Base-by-base conservation (phyloP, 108 stramenopile species). In the Pseudonitzschia delicatissima region DNA sequence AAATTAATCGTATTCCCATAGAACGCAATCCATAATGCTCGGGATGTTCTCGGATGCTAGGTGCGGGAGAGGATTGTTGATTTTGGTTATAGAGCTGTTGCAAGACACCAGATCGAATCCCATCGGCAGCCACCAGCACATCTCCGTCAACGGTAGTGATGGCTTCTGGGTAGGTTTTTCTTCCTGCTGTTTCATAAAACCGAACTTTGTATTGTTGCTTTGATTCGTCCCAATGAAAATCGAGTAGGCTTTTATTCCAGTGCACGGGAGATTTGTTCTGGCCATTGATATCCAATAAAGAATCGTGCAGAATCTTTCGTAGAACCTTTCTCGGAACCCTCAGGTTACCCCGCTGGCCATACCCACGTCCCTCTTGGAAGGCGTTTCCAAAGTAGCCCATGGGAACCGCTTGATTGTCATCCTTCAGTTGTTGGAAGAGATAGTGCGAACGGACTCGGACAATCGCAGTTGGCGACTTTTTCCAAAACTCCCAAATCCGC, bases 351-450 rank as follows among this genome's bases (percentile, higher is more conserved):
- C 93, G 77, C 65, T 94, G 93, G 9, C 93, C 93, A 39, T 32
- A 53, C 45, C 82, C 90, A 39, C 79, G 40, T 11, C 62, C 7
- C 27, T 49, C 57, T 13, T 33, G 64, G 77, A 94, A 91, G 32
- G 88, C 87, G 73, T 91, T 94, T 15, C 93, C 93, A 80, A 79
- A 91, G 60, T 94, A 94, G 8, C 93, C 90, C 67, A 75, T 64
- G 3, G 60, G 60, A 21, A 48, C 2, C 13, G 36, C 25, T 20
- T 25, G 84, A 84, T 66, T 34, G 0, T 47, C 45, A 47, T 68
- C 67, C 26, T 55, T 27, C n/a, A 31, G n/a, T 27, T 48, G 57
- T 18, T 59, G 68, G 52, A 94, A 89, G 11, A 88, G 13, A 62
- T 94, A 94, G 73, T 94, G 93, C 39, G 85, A 82, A 33, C 93